These are phyloP conservation scores for Trichoderma cornu-damae DNA, from an alignment of 2,329 filamentous ascomycete genomes.

Conservation along the genomic window DNA sequence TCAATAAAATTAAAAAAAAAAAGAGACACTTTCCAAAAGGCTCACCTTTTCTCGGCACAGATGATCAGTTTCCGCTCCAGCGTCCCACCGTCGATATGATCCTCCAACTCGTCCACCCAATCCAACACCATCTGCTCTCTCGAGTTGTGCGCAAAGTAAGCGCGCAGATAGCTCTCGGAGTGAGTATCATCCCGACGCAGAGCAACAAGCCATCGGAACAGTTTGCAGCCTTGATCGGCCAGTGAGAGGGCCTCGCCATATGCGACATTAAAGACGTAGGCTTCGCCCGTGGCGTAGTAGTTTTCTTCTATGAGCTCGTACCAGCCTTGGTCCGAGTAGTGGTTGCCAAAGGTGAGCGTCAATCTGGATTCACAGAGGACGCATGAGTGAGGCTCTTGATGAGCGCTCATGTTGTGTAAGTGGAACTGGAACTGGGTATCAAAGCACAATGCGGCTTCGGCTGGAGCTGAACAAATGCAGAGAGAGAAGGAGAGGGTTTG, in stretches of 20 bases:
- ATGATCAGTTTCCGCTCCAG: background rate
- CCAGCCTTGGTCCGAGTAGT: constrained; percentile 4
- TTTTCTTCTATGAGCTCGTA: constrained; percentile 8
- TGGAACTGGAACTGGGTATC: no score
- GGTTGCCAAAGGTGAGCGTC: constrained; percentile 3
- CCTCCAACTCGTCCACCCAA: constrained; percentile 4
- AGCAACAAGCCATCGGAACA: constrained; percentile 1
- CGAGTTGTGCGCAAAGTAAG: constrained; percentile 8
- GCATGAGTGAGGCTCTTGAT: background rate
- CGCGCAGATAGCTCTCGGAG: background rate
- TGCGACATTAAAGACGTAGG: constrained; percentile 1
- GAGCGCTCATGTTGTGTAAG: background rate
- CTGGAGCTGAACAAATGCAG: no score
- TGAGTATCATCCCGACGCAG: constrained; percentile 2
- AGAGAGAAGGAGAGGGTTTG: no score
- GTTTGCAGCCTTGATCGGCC: background rate
- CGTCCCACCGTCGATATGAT: constrained; percentile 4
- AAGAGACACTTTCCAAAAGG: background rate
- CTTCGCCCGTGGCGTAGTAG: constrained; percentile 8
- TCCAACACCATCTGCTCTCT: constrained; percentile 7
- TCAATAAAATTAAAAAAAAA: background rate
- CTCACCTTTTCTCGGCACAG: background rate
- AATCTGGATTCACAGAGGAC: background rate
- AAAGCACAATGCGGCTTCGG: no score
- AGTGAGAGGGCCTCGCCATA: background rate